Conservation (phyloP, 2,329 filamentous ascomycete genomes). For the Phoma sp. region DNA sequence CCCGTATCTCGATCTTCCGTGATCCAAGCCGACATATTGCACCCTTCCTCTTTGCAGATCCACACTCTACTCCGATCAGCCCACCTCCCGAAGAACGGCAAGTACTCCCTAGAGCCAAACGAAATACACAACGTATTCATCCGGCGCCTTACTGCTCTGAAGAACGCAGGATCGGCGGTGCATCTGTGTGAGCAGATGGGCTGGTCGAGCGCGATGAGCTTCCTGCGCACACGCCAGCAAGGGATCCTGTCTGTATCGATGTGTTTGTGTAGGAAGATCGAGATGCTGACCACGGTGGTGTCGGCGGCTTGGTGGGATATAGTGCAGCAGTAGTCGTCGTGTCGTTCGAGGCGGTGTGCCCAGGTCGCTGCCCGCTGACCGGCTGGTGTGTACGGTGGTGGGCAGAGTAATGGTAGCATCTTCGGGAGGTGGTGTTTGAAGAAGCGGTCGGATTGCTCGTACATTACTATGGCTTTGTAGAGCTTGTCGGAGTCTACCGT, state of each 20-base stretch:
- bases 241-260: conserved; percentile 10
- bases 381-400: conserved; percentile 5
- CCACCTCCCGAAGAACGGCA: conserved; percentile 13
- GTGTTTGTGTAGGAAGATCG: conserved; percentile 7
- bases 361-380: background rate
- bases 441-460: background rate
- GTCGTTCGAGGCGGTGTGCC: background rate
- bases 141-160: conserved; percentile 5
- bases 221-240: conserved; percentile 11
- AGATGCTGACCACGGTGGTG: conserved; percentile 6
- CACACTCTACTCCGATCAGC: conserved; percentile 3
- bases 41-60: conserved; percentile 5
- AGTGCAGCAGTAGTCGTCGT: conserved; percentile 15
- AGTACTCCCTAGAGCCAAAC: conserved; percentile 10
- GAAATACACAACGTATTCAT: conserved; percentile 13
- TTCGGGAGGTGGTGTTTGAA: background rate
- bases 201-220: conserved; percentile 15
- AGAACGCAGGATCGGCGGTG: conserved; percentile 15
- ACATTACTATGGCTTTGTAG: conserved; percentile 4
- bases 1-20: conserved; percentile 10
- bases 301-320: background rate
- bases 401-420: background rate
- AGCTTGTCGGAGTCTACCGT: background rate
- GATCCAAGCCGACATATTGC: conserved; percentile 13
- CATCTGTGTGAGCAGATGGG: conserved; percentile 11